phyloP scores from a whole-genome alignment of 2,329 filamentous ascomycete genomes.

The Aspergillus quadricinctus region DNA sequence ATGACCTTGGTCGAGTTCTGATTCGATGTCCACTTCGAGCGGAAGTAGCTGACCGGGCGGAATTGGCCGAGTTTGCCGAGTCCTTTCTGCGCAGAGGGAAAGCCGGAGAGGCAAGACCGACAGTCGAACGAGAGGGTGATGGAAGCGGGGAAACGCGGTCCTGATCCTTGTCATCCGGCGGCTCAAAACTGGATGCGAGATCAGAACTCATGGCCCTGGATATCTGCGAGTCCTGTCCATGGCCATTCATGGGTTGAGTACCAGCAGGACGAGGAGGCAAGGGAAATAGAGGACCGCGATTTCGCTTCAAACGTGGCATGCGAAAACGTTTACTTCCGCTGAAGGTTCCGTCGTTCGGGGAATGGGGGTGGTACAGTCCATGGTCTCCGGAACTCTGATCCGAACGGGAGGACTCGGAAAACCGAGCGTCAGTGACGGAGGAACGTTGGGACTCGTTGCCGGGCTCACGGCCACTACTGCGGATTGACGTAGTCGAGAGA shows the following conservation, averaged over 20 bases:
- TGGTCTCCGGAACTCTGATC: constrained; percentile 75
- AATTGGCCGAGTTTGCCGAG: constrained; percentile 63
- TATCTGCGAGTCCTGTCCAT: constrained; percentile 12
- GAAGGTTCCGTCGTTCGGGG: constrained; percentile 59
- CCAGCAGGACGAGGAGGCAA: constrained; percentile 67
- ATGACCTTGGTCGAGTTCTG: constrained; percentile 68
- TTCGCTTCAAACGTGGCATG: constrained; percentile 70
- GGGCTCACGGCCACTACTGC: constrained; percentile 53
- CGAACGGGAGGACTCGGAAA: constrained; percentile 85
- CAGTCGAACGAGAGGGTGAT: constrained; percentile 50
- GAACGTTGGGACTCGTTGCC: constrained; percentile 59
- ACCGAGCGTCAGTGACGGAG: constrained; percentile 59
- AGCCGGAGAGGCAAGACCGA: constrained; percentile 46
- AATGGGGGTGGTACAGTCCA: constrained; percentile 55
- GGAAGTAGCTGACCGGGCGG: constrained; percentile 54
- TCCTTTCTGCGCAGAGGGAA: constrained; percentile 54
- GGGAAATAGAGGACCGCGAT: constrained; percentile 76
- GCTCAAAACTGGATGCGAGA: constrained; percentile 17
- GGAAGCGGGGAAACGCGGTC: constrained; percentile 39
- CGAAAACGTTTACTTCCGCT: constrained; percentile 74
- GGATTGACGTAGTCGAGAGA: constrained; percentile 45
- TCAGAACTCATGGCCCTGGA: constrained; percentile 19
- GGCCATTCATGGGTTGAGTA: constrained; percentile 9
- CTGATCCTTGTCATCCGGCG: constrained; percentile 24
- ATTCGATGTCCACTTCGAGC: constrained; percentile 51